Conservation (phyloP, 495 filamentous ascomycete genomes). For the Hypomontagnella submonticulosa region DNA sequence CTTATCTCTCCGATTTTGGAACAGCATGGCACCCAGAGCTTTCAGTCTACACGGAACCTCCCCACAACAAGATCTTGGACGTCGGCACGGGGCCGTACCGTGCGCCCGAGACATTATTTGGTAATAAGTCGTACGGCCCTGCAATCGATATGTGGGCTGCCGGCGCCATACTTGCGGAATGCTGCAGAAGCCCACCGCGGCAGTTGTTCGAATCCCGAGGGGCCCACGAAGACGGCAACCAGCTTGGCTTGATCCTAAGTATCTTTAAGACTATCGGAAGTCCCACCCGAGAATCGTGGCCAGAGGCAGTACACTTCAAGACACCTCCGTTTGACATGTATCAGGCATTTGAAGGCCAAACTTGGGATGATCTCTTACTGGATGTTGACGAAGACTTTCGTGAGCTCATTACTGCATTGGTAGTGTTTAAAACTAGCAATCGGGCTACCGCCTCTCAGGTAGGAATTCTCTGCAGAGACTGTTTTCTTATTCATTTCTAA, state of each 20-base stretch:
- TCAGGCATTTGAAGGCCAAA: slow-evolving; percentile 53
- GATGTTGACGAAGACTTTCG: slow-evolving; percentile 49
- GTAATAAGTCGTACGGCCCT: slow-evolving; percentile 73
- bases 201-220: slow-evolving; percentile 77
- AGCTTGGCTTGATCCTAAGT: slow-evolving; percentile 87
- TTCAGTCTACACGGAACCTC: slow-evolving; percentile 69
- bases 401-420: slow-evolving; percentile 46
- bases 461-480: not conserved
- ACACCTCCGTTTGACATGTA: slow-evolving; percentile 68
- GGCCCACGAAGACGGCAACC: slow-evolving; percentile 86
- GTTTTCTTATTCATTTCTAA: slow-evolving; percentile 21
- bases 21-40: slow-evolving; percentile 79
- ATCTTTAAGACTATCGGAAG: slow-evolving; percentile 92
- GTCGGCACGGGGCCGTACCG: slow-evolving; percentile 93
- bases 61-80: slow-evolving; percentile 82
- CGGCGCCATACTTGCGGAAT: slow-evolving; percentile 83
- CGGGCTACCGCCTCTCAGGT: slow-evolving; percentile 46
- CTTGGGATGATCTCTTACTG: slow-evolving; percentile 54
- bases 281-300: slow-evolving; percentile 80
- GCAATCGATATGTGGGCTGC: slow-evolving; percentile 90
- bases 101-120: slow-evolving; percentile 91
- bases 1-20: slow-evolving; percentile 89
- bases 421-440: slow-evolving; percentile 49
- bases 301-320: slow-evolving; percentile 61
- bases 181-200: slow-evolving; percentile 60